Evolutionary conservation across 2,329 filamentous ascomycete species (phyloP).

Genomic region (Aspergillus versicolor): DNA sequence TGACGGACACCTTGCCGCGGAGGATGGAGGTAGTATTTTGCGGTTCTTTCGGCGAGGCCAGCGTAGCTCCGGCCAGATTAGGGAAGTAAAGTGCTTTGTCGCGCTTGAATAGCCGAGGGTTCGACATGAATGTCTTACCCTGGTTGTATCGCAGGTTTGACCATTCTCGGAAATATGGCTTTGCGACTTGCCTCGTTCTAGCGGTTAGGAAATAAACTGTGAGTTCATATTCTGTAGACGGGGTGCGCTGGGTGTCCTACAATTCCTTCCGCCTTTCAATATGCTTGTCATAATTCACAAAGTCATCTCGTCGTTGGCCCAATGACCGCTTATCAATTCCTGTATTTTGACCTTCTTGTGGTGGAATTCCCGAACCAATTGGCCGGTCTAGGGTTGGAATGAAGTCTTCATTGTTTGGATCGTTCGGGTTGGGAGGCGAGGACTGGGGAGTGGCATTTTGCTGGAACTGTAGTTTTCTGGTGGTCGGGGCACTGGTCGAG

Average conservation of each 20-base stretch:
- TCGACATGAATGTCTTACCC: constrained; percentile 89
- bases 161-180: constrained; percentile 97
- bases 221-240: background rate
- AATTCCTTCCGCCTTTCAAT: constrained; percentile 72
- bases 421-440: constrained; percentile 8
- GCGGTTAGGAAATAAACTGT: background rate
- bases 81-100: constrained; percentile 89
- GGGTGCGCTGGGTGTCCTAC: constrained; percentile 48
- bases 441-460: constrained; percentile 26
- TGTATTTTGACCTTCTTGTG: constrained; percentile 75
- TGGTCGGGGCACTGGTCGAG: constrained; percentile 6
- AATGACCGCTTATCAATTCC: constrained; percentile 69
- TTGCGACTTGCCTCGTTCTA: constrained; percentile 72
- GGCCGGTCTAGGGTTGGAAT: constrained; percentile 63
- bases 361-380: constrained; percentile 76
- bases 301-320: constrained; percentile 71
- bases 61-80: constrained; percentile 79
- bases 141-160: constrained; percentile 76
- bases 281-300: constrained; percentile 83
- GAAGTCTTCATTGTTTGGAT: constrained; percentile 45
- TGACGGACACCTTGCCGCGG: constrained; percentile 70
- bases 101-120: constrained; percentile 77
- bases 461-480: constrained; percentile 27
- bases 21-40: constrained; percentile 75
- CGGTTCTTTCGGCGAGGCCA: constrained; percentile 57